Evolutionary conservation across 2,329 filamentous ascomycete species (phyloP), one percentile per base, ranked within the genome.

Genomic region (Atkinsonella hypoxylon): DNA sequence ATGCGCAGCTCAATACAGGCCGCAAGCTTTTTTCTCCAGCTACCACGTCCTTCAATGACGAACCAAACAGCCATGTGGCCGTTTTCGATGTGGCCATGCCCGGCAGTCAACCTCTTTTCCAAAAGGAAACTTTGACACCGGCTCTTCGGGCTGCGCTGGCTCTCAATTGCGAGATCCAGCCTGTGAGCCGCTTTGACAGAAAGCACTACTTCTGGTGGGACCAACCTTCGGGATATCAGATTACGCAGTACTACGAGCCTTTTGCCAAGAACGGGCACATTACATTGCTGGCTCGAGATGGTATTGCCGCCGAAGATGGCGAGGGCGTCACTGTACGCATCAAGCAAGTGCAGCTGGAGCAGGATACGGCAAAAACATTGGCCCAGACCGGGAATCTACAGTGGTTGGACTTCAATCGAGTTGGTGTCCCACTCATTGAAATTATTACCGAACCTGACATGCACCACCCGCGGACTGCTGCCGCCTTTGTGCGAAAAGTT

Each of bases 141-240:
- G 93, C 93, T n/a, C 64, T 98, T 15, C 82, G 93, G 53, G 91
- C 91, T 17, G 91, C 93, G 0, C 71, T 96, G 47, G 88, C 89
- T 0, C 73, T 98, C 43, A 79, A 84, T 52, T 97, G 93, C 67
- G 70, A 82, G 1, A 77, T 97, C 48, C 85, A 94, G 62, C 73
- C 69, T 1, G 76, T 79, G 58, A 95, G 89, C 66, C 81, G 80
- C 49, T 98, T 96, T 69, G 93, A 98, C 67, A 78, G 93, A 56
- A 98, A 98, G 66, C 93, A 98, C 67, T 98, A 98, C 69, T 97
- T 98, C 68, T 95, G 96, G 73, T 95, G 93, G 79, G 93, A 98
- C 66, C 93, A 98, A 67, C 93, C 93, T 0, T 79, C 88, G 0
- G 93, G 93, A 0, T 98, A 98, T 67, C 93, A 98, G 67, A 95